These are phyloP conservation scores for Macrocystidia cucumis DNA, from an alignment of 1,284 basidiomycete genomes.

Conservation along the genomic window DNA sequence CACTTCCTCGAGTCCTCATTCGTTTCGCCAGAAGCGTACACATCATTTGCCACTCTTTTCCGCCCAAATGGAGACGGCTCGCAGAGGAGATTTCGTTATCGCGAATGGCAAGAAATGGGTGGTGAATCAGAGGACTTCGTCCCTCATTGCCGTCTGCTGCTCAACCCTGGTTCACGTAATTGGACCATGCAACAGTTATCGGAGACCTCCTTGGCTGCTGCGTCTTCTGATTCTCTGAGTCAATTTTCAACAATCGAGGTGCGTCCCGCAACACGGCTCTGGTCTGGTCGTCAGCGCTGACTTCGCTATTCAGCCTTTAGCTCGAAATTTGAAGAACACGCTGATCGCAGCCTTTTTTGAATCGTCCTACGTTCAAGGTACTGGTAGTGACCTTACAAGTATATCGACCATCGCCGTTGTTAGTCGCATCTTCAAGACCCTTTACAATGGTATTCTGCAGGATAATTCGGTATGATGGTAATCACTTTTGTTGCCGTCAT, in stretches of 20 bases:
- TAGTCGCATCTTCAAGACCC: no score
- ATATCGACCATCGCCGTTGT: no score
- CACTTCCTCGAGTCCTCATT: constrained; percentile 33
- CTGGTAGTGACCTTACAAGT: no score
- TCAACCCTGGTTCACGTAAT: constrained; percentile 10
- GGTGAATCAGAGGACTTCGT: constrained; percentile 22
- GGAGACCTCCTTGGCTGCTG: constrained; percentile 10
- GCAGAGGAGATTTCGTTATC: no score
- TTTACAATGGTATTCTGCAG: no score
- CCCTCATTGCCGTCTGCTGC: constrained; percentile 16
- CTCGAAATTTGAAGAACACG: constrained; percentile 58
- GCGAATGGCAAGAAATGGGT: constrained; percentile 24
- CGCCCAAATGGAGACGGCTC: constrained; percentile 13
- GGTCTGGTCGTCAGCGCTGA: not conserved
- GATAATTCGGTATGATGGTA: no score
- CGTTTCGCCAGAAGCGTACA: constrained; percentile 33
- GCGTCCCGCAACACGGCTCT: no score
- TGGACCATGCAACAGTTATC: constrained; percentile 35
- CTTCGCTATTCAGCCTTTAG: constrained; percentile 10
- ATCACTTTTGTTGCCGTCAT: no score
- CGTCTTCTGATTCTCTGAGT: constrained; percentile 8
- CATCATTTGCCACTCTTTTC: constrained; percentile 35
- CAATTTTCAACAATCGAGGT: no score
- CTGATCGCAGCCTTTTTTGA: constrained; percentile 82
- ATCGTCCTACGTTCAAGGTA: no score